Base-by-base conservation (phyloP, 441 rosid species). In the Eutrema salsugineum region DNA sequence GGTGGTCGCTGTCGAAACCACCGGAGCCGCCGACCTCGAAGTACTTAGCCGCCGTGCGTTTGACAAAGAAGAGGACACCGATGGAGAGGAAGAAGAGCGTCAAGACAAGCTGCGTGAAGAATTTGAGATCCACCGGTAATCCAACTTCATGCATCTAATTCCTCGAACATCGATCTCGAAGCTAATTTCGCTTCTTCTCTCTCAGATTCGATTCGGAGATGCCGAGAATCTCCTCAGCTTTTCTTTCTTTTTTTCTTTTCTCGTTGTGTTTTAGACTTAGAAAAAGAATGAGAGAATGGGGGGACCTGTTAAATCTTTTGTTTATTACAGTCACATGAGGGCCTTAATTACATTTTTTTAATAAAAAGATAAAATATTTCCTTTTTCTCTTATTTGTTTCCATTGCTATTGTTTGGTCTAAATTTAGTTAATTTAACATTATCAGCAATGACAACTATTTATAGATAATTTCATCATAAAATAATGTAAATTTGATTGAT, bases 81-180 rank as follows among this genome's bases (percentile, higher is more conserved):
- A 85, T 63, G 22, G 82, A 86, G 63, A 90, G 50, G 27, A 90
- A 5, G 61, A 86, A 80, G 0, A 84, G 47, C 16, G 93, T 81
- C 20, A 87, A 59, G 5, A 87, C 35, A 42, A 87, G 73, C 84
- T 85, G 97, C 11, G 91, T 71, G 72, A 87, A 81, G 91, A 85
- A 85, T 76, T 87, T 84, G 51, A 85, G 94, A 89, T 91, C 97
- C 93, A 86, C 83, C 63, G 84, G 46, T 64, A 87, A 81, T 78
- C 93, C 90, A 48, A 88, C 89, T 85, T 88, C 93, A 85, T 86
- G 98, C 98, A 90, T 90, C 94, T 87, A 88, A 69, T 76, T 48
- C 61, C 6, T 36, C 15, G 10, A 56, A 63, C 79, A 69, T 76
- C 66, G 79, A 76, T 68, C 75, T 54, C 36, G 10, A 60, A 60